Percentiles rank a stretch among this genome's conserved stretches.
phyloP scores from a whole-genome alignment of 345 rosid genomes.

The Zanthoxylum bungeanum region DNA sequence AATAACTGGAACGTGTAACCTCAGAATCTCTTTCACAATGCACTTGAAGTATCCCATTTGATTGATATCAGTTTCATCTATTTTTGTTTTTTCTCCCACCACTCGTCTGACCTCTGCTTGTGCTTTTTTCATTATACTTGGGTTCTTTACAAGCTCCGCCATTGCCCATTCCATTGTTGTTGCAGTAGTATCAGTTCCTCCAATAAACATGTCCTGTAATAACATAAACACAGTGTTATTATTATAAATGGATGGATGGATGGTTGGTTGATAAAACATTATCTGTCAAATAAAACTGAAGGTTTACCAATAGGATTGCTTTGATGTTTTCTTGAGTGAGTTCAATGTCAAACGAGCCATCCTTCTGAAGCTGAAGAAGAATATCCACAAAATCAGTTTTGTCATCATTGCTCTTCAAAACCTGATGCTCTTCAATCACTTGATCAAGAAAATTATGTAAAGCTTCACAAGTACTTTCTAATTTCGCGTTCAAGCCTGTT shows the following conservation, averaged over 20 bases:
- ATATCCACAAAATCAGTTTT: neutral
- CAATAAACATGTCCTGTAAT: conserved; percentile 14
- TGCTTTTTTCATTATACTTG: conserved; percentile 1
- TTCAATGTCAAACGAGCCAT: neutral
- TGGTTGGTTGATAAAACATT: too few relatives aligned
- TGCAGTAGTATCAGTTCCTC: conserved; percentile 12
- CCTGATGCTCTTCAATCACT: conserved; percentile 12
- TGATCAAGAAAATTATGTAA: conserved; percentile 1
- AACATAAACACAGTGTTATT: too few relatives aligned
- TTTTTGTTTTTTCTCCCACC: neutral
- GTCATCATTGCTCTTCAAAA: neutral
- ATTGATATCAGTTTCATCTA: neutral
- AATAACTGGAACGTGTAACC: conserved; percentile 12
- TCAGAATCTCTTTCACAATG: conserved; percentile 6
- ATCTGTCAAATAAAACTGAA: too few relatives aligned
- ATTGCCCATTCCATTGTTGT: conserved; percentile 10
- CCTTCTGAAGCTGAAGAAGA: conserved; percentile 16
- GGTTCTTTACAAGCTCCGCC: conserved; percentile 14
- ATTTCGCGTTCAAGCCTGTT: neutral
- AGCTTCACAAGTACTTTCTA: neutral
- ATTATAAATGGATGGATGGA: too few relatives aligned
- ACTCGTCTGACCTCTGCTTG: conserved; percentile 10
- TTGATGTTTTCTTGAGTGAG: conserved; percentile 10
- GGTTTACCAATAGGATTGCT: conserved; percentile 14
- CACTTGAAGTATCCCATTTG: conserved; percentile 17